Evolutionary conservation across 179 eudicot genomes (phyloP).

Genomic region (Actinidia polygama): DNA sequence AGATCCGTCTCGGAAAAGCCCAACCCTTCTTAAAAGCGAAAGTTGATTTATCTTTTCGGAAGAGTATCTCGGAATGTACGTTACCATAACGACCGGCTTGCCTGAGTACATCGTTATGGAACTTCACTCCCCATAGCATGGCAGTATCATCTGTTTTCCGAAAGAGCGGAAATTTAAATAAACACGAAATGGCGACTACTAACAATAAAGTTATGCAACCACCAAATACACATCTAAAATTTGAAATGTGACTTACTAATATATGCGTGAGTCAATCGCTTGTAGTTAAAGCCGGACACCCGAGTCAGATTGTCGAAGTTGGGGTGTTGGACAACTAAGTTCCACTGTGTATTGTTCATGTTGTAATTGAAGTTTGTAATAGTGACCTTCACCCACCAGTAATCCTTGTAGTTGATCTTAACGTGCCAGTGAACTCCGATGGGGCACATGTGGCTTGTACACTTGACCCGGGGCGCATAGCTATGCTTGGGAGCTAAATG

Average conservation of each 20-base stretch:
- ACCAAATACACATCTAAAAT: background rate
- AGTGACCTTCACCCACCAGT: slow-evolving; percentile 81
- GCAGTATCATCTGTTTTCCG: slow-evolving; percentile 64
- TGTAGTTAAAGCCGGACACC: slow-evolving; percentile 75
- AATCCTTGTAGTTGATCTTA: slow-evolving; percentile 72
- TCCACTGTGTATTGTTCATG: slow-evolving; percentile 85
- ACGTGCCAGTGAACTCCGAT: slow-evolving; percentile 82
- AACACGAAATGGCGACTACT: background rate
- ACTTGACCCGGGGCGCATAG: slow-evolving; percentile 66
- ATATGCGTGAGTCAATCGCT: slow-evolving; percentile 49
- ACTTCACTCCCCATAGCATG: slow-evolving; percentile 73
- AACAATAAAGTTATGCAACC: background rate
- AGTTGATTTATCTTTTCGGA: slow-evolving; percentile 52
- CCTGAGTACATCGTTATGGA: slow-evolving; percentile 61
- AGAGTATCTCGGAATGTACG: slow-evolving; percentile 74
- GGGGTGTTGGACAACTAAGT: slow-evolving; percentile 78
- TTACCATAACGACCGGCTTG: slow-evolving; percentile 69
- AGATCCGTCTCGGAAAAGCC: slow-evolving; percentile 74
- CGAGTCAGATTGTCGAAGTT: slow-evolving; percentile 76
- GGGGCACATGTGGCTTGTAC: slow-evolving; percentile 87
- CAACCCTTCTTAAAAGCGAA: slow-evolving; percentile 79
- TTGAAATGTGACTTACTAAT: slow-evolving; percentile 48
- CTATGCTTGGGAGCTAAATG: slow-evolving; percentile 52
- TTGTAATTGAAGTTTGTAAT: slow-evolving; percentile 79
- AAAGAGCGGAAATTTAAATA: background rate